Evolutionary conservation across 106 monocot species (phyloP).

Genomic region (Acorus gramineus): DNA sequence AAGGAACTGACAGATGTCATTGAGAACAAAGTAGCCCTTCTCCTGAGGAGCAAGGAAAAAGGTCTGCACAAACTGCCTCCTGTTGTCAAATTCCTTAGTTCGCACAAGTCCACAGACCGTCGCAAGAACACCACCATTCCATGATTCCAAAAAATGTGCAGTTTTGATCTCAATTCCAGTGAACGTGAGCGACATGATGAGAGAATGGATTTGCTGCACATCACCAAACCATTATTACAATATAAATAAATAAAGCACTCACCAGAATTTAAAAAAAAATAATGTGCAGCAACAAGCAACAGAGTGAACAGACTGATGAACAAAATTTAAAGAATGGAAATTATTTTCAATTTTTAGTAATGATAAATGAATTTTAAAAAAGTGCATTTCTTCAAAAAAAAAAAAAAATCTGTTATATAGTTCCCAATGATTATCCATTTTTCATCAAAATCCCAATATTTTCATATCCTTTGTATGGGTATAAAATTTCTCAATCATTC

Average conservation of each 20-base stretch:
- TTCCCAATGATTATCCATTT: too few relatives aligned
- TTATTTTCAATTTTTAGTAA: too few relatives aligned
- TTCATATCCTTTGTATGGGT: too few relatives aligned
- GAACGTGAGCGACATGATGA: conserved; percentile 31
- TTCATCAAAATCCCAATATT: too few relatives aligned
- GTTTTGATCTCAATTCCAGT: conserved; percentile 55
- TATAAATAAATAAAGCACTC: too few relatives aligned
- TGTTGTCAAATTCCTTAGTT: conserved; percentile 21
- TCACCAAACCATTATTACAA: too few relatives aligned
- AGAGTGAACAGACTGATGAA: too few relatives aligned
- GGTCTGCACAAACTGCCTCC: conserved; percentile 50
- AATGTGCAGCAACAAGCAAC: too few relatives aligned
- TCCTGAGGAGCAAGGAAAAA: conserved; percentile 75
- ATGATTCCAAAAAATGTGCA: conserved; percentile 56
- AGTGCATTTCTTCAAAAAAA: not conserved
- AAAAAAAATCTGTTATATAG: not conserved
- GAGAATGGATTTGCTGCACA: conserved; percentile 41
- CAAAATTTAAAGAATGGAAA: too few relatives aligned
- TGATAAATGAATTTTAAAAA: not conserved
- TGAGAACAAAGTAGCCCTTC: conserved; percentile 68
- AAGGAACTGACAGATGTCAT: conserved; percentile 57
- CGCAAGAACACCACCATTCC: conserved; percentile 52
- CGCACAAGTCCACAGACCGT: conserved; percentile 52
- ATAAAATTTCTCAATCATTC: too few relatives aligned
- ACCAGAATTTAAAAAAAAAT: too few relatives aligned